These are phyloP conservation scores for Fusarium papillatum DNA, from an alignment of 2,329 filamentous ascomycete genomes.

Conservation along the genomic window DNA sequence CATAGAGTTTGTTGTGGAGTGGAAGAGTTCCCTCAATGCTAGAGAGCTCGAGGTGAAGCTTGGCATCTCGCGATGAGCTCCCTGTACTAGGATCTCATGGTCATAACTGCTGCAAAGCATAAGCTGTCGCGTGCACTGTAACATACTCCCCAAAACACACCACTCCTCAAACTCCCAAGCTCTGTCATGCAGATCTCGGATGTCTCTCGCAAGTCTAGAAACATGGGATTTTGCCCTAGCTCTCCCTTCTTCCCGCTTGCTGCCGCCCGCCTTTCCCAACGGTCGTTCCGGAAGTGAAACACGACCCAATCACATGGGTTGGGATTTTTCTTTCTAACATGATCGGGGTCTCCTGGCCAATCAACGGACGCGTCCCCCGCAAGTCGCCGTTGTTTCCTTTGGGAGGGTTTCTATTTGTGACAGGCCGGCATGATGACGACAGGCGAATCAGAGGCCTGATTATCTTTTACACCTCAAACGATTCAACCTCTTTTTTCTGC, in stretches of 20 bases:
- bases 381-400: constrained; percentile 18
- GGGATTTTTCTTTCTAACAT: constrained; percentile 15
- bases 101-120: background rate
- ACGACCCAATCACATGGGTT: constrained; percentile 25
- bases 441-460: background rate
- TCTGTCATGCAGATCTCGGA: constrained; percentile 27
- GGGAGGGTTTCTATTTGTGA: constrained; percentile 25
- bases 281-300: background rate
- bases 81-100: background rate
- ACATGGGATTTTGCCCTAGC: constrained; percentile 16
- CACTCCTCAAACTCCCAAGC: constrained; percentile 1
- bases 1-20: background rate
- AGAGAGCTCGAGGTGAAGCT: background rate
- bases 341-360: constrained; percentile 3
- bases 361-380: constrained; percentile 15
- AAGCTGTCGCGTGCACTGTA: constrained; percentile 5
- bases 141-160: background rate
- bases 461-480: background rate
- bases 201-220: constrained; percentile 3
- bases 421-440: constrained; percentile 25
- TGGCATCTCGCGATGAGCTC: background rate
- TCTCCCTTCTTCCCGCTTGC: constrained; percentile 12
- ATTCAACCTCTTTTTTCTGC: background rate
- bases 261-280: constrained; percentile 7
- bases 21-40: background rate